phyloP scores from a whole-genome alignment of 208 protist species.

The Crithidia brevicula region DNA sequence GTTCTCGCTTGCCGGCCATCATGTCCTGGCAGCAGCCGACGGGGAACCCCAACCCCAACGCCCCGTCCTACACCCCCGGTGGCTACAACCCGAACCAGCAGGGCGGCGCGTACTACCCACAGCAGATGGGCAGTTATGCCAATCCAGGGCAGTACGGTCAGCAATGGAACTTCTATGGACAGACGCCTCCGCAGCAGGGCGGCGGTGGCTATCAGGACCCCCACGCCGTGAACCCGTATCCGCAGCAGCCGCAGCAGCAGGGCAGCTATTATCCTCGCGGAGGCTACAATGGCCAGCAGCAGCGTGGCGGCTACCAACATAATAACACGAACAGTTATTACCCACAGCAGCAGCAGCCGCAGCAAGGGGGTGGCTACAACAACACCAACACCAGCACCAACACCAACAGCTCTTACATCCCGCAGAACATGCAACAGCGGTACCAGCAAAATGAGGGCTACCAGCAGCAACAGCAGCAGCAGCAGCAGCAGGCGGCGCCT shows the following conservation, averaged over 20 bases:
- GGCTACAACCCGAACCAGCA: slow-evolving; percentile 29
- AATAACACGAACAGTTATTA: slow-evolving; percentile 22
- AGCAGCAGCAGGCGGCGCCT: not conserved
- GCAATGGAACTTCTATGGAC: slow-evolving; percentile 20
- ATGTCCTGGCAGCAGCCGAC: slow-evolving; percentile 84
- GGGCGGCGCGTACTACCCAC: slow-evolving; percentile 41
- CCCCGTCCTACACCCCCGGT: slow-evolving; percentile 26
- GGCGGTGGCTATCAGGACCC: slow-evolving; percentile 17
- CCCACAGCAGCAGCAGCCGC: slow-evolving; percentile 15
- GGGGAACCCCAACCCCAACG: slow-evolving; percentile 62
- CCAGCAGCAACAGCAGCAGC: slow-evolving; percentile 25
- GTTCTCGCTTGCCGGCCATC: too few relatives aligned
- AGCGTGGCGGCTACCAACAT: slow-evolving; percentile 11
- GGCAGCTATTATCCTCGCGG: too few relatives aligned
- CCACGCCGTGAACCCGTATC: too few relatives aligned
- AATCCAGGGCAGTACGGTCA: not conserved
- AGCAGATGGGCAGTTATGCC: slow-evolving; percentile 26
- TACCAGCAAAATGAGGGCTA: slow-evolving; percentile 17
- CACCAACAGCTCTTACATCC: slow-evolving; percentile 2
- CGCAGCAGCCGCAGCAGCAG: slow-evolving; percentile 11
- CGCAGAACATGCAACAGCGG: slow-evolving; percentile 28
- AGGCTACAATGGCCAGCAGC: slow-evolving; percentile 24
- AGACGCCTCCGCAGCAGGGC: slow-evolving; percentile 14
- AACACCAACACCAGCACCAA: slow-evolving; percentile 2
- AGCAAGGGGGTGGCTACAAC: not conserved